Base-by-base conservation (phyloP, 495 filamentous ascomycete species). In the Immersiella caudata region DNA sequence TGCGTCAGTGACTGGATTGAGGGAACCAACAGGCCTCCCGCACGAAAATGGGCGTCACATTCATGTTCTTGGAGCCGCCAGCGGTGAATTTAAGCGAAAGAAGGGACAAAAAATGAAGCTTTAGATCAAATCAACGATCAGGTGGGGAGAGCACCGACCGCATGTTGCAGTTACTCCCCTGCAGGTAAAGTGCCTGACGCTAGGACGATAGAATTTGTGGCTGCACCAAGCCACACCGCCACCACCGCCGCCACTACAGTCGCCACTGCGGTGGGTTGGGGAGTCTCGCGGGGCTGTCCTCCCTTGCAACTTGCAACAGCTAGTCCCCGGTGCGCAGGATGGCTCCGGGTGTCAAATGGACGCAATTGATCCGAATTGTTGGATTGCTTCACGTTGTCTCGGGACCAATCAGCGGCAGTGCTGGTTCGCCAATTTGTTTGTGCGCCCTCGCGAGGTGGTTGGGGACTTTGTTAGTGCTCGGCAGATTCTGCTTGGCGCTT, bases 401-500 rank as follows among this genome's bases (percentile, higher is more conserved):
- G 40, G 11, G 16, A 46, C 40, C 40, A 46, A 46, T 14, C 40
- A 18, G 16, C 16, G 40, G 40, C 40, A 18, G 40, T 46, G 29
- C 8, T 33, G 29, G 29, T 14, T 12, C 40, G 2, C 40, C 16
- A 12, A 18, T 46, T 2, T 46, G 40, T 18, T 46, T 5, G 40
- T 12, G 40, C 11, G 14, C 29, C 29, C 29, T 33, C 29, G 6
- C 35, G 16, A 40, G 66, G 66, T 64, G 66, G 66, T 60, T 68
- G 66, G 66, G 61, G 6, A 64, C 64, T n/a, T 56, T 58, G 66
- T 24, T 59, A 33, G 36, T 40, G 60, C 36, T 57, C 33, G 61
- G 61, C 61, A 24, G 26, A 16, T 26, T 22, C 11, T 29, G 67
- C 55, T 21, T 46, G 49, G n/a, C 63, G 54, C 56, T 56, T 60